Base-by-base conservation (phyloP, 1,139 yeast genomes). In the Meyerozyma guilliermondii region DNA sequence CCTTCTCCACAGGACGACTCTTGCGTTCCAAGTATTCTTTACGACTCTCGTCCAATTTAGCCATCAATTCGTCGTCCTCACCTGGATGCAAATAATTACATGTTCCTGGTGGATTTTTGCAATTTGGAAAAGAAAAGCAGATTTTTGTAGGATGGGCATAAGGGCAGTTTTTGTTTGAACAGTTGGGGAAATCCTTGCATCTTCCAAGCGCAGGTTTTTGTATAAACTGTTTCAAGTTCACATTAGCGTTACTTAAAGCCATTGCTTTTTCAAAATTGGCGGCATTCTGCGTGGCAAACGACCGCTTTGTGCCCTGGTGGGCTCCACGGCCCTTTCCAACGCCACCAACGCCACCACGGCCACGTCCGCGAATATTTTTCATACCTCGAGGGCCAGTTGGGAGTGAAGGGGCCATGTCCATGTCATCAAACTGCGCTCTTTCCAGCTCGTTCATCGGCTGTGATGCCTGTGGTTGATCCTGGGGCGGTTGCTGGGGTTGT, bases 1-100 rank as follows among this genome's bases (percentile, higher is more conserved):
- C 46, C 13, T 78, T 46, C 59, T 68, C 48, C 50, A 60, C 46
- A n/a, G 50, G 46, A 6, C 45, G 39, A 8, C 62, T 68, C 56
- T 62, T 69, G 56, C 62, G 69, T 46, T 75, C 78, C 40, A 59
- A 55, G 54, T 60, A 75, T 53, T 76, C 80, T 52, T 73, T 73
- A 56, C 73, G 77, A 17, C 80, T 74, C 54, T 72, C 74, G 54
- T 81, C 87, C 46, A 81, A 68, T 59, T 81, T 85, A 35, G 78
- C 80, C 64, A 83, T 80, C 53, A 85, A 69, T 33, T 66, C 87
- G 51, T 76, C 83, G 61, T 87, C 96, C 64, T 87, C 87, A 47
- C 85, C 87, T 9, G 95, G 91, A 60, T 88, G 96, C 52, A 88
- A 68, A 55, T 68, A 87, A 50, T 80, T 82, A 63, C 96, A 88